Evolutionary conservation across 177 flowering plant genomes (phyloP), one percentile per base, ranked within the genome.

Genomic region (Vitis hybrid): DNA sequence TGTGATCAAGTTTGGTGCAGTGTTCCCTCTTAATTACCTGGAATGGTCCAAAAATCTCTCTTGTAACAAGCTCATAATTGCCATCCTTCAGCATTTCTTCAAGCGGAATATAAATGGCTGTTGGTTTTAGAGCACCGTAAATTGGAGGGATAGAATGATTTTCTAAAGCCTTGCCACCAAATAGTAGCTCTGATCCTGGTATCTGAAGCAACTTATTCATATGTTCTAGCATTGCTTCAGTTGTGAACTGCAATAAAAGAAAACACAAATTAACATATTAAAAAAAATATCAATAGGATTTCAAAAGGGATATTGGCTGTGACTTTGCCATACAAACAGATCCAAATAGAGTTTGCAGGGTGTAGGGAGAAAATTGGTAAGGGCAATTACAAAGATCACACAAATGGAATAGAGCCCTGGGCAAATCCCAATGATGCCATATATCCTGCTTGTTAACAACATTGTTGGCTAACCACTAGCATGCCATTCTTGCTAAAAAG

Each of bases 21-120:
- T 11, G 11, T 58, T 52, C 62, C 50, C 30, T 54, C 10, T 17
- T 24, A 12, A 50, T 70, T 82, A 96, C 99, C 97, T 96, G 99
- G 79, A 96, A 96, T 65, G 99, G 99, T 48, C 99, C 98, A 78
- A 96, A 96, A 18, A 96, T 93, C 81, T 96, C 98, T 74, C 66
- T 88, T 0, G 97, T 96, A 15, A 89, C 98, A 68, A 92, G 89
- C 67, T 87, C 90, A 81, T 79, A 96, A 68, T 91, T 88, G 8
- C 75, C 64, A 0, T 85, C 94, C 81, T 92, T 96, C 49, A 93
- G 68, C 11, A 96, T 89, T 88, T 96, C 98, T 62, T 91, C 92
- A 58, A 91, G 73, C 0, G 99, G 99, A 74, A 96, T 79, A 82
- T 78, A 93, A 32, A 96, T 64, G 13, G 99, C 98, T n/a, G 99